Evolutionary conservation across 257 asterid species (phyloP).

Genomic region (Linderniella brevidens): DNA sequence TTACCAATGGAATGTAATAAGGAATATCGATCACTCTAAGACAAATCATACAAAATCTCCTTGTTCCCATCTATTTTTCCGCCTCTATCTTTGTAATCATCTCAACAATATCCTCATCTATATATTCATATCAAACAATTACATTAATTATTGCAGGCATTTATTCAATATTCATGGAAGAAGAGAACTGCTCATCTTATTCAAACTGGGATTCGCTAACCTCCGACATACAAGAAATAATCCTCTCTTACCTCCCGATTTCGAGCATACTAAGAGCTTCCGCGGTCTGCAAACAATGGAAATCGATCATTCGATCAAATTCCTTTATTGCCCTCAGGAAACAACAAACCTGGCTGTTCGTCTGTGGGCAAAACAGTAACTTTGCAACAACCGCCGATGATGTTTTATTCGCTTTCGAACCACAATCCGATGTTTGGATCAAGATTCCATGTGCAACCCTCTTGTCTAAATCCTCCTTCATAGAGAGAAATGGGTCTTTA

Average conservation of each 20-base stretch:
- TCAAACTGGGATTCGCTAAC: constrained; percentile 12
- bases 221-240: constrained; percentile 16
- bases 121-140: too few relatives aligned
- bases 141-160: too few relatives aligned
- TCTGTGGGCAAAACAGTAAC: constrained; percentile 9
- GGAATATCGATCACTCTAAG: too few relatives aligned
- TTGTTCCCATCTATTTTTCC: too few relatives aligned
- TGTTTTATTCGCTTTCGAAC: constrained; percentile 25
- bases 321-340: constrained; percentile 12
- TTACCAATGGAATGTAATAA: too few relatives aligned
- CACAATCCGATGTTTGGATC: constrained; percentile 18
- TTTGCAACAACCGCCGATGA: constrained; percentile 3
- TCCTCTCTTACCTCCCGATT: constrained; percentile 21
- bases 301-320: constrained; percentile 9
- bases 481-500: constrained; percentile 13
- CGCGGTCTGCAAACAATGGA: constrained; percentile 26
- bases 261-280: constrained; percentile 18
- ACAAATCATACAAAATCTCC: too few relatives aligned
- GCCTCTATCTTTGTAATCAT: too few relatives aligned
- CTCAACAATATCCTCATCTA: too few relatives aligned
- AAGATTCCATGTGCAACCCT: constrained; percentile 8
- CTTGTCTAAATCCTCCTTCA: constrained; percentile 6
- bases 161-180: too few relatives aligned
- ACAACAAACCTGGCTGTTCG: constrained; percentile 22
- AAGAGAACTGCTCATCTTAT: background rate